Conservation (phyloP, 441 rosid genomes). For the Cnidoscolus chayamansa region DNA sequence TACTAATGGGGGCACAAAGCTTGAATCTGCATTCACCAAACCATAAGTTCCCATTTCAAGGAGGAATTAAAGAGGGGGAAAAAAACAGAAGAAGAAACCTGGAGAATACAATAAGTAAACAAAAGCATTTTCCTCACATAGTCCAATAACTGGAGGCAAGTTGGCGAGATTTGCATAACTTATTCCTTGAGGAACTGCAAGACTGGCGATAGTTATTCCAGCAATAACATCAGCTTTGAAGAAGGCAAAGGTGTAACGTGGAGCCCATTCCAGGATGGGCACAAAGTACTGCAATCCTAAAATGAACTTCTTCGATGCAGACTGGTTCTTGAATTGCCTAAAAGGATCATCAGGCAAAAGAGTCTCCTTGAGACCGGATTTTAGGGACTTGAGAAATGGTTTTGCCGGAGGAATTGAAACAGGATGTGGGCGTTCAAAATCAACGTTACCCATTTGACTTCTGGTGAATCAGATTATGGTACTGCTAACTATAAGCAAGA, state of each 20-base stretch:
- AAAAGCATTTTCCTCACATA: constrained; percentile 48
- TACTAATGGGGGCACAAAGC: constrained; percentile 77
- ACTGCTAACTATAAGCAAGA: too few species aligned
- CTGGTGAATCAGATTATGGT: not conserved
- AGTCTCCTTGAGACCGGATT: constrained; percentile 62
- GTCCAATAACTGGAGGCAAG: constrained; percentile 83
- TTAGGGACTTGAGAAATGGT: constrained; percentile 60
- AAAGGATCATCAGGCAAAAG: constrained; percentile 91
- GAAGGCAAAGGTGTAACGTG: constrained; percentile 62
- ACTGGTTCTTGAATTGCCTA: constrained; percentile 71
- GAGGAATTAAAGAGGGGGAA: not conserved
- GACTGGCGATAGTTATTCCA: constrained; percentile 88
- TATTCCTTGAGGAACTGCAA: constrained; percentile 94
- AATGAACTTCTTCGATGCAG: constrained; percentile 33
- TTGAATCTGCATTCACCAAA: constrained; percentile 51
- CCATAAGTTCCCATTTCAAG: not conserved
- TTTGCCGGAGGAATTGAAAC: constrained; percentile 65
- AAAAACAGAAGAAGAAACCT: too few species aligned
- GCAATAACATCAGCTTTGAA: constrained; percentile 70
- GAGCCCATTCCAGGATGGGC: constrained; percentile 78
- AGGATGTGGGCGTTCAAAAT: constrained; percentile 35
- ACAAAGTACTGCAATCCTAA: constrained; percentile 69
- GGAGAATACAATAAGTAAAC: not conserved
- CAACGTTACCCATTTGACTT: constrained; percentile 32
- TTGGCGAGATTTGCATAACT: constrained; percentile 84